Percentiles rank a stretch among this genome's conserved stretches.
Conservation (phyloP, 1,139 yeast species). For the Spathaspora sp. region DNA sequence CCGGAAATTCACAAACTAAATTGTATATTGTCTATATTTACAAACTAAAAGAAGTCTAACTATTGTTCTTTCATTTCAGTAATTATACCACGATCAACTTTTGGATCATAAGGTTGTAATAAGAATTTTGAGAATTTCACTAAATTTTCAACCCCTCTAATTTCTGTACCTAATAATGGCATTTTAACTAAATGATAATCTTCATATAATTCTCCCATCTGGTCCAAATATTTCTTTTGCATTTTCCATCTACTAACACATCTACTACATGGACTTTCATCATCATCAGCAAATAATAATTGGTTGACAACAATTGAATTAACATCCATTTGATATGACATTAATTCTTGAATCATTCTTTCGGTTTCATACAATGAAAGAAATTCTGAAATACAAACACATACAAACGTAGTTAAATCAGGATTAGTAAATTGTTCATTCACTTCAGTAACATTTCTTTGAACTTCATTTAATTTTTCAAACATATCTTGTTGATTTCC, state of each 20-base stretch:
- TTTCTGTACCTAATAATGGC: slow-evolving; percentile 92
- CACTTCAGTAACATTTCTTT: slow-evolving; percentile 80
- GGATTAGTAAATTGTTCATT: slow-evolving; percentile 95
- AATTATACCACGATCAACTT: slow-evolving; percentile 55
- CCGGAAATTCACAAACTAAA: neutral
- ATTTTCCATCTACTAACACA: slow-evolving; percentile 92
- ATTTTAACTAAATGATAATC: slow-evolving; percentile 94
- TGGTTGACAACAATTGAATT: slow-evolving; percentile 95
- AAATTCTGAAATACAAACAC: slow-evolving; percentile 97
- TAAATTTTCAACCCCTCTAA: slow-evolving; percentile 85
- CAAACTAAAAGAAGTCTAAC: slow-evolving; percentile 5
- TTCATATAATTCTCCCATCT: slow-evolving; percentile 89
- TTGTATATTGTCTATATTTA: slow-evolving; percentile 1
- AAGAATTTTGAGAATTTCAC: slow-evolving; percentile 72
- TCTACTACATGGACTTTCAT: slow-evolving; percentile 71
- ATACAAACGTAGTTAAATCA: slow-evolving; percentile 91
- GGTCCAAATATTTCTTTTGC: slow-evolving; percentile 93
- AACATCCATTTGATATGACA: slow-evolving; percentile 93
- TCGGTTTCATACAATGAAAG: slow-evolving; percentile 94
- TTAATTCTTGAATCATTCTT: slow-evolving; percentile 93
- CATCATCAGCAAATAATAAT: slow-evolving; percentile 78
- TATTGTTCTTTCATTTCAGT: slow-evolving; percentile 63
- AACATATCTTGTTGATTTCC: slow-evolving; percentile 77
- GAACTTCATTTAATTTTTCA: slow-evolving; percentile 78
- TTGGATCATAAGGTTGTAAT: slow-evolving; percentile 69